Evolutionary conservation across 1,284 basidiomycete genomes (phyloP).

Genomic region (Puccinia novopanici): DNA sequence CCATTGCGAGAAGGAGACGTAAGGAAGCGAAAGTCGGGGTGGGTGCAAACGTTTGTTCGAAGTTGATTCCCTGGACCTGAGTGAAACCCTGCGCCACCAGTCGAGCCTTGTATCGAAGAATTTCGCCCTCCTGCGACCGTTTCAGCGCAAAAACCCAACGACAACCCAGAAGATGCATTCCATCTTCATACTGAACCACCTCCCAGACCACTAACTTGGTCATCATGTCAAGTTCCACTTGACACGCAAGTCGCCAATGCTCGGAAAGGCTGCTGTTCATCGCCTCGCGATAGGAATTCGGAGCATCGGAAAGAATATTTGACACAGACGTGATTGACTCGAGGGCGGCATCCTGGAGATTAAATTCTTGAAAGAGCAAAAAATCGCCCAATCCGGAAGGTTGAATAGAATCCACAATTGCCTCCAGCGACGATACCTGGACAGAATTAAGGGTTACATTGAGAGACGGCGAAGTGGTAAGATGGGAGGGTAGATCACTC

Average conservation of each 20-base stretch:
- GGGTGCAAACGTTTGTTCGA: constrained; percentile 25
- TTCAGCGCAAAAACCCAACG: constrained; percentile 19
- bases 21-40: constrained; percentile 1
- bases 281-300: not conserved
- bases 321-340: not conserved
- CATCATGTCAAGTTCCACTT: not conserved
- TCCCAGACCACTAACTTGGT: not conserved
- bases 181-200: not conserved
- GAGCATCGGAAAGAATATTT: not conserved
- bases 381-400: not conserved
- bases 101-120: not conserved
- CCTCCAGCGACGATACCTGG: not conserved
- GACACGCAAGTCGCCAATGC: not conserved
- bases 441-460: not conserved
- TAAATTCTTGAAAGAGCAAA: not conserved
- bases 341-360: not conserved
- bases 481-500: not conserved
- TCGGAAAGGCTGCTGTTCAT: not conserved
- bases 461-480: not conserved
- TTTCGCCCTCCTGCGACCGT: not conserved
- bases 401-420: not conserved
- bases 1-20: not conserved
- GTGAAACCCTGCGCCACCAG: not conserved
- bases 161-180: not conserved
- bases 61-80: constrained; percentile 16